These are phyloP conservation scores for Cerioporus squamosus DNA, from an alignment of 1,284 basidiomycete species.

Conservation along the genomic window DNA sequence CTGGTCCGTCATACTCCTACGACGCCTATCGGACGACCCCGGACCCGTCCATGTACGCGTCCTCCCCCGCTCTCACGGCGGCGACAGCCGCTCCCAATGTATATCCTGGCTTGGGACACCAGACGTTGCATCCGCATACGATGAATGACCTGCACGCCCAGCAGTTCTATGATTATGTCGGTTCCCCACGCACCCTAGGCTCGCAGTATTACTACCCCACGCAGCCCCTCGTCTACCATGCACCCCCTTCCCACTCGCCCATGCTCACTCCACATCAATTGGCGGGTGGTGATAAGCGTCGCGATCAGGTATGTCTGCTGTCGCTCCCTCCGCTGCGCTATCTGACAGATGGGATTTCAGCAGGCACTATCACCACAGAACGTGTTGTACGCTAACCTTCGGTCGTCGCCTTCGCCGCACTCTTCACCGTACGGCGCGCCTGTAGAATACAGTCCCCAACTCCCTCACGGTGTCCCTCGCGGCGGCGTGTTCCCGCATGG, in stretches of 20 bases:
- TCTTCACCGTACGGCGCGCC: conserved; percentile 46
- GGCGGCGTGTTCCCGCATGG: conserved; percentile 43
- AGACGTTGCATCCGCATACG: conserved; percentile 48
- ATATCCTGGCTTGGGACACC: conserved; percentile 50
- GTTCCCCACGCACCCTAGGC: conserved; percentile 47
- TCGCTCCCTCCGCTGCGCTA: neutral
- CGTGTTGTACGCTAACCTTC: conserved; percentile 45
- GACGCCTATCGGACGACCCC: conserved; percentile 55
- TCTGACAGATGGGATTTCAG: conserved; percentile 12
- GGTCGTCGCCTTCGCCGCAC: conserved; percentile 46
- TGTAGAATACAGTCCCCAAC: conserved; percentile 53
- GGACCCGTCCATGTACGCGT: conserved; percentile 57
- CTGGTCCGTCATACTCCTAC: conserved; percentile 53
- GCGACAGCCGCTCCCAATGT: conserved; percentile 47
- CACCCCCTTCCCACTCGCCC: conserved; percentile 51
- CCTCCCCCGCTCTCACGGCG: conserved; percentile 43
- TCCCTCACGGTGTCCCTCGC: conserved; percentile 51
- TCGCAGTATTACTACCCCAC: conserved; percentile 68
- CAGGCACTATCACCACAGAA: conserved; percentile 47
- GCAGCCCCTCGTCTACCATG: conserved; percentile 64
- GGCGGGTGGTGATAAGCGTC: conserved; percentile 58
- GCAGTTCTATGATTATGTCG: conserved; percentile 67
- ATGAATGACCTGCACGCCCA: conserved; percentile 49
- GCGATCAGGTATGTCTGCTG: conserved; percentile 53
- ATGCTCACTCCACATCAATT: conserved; percentile 52